These are phyloP conservation scores for Fusarium oxysporum DNA, from an alignment of 2,329 filamentous ascomycete genomes.

Conservation along the genomic window DNA sequence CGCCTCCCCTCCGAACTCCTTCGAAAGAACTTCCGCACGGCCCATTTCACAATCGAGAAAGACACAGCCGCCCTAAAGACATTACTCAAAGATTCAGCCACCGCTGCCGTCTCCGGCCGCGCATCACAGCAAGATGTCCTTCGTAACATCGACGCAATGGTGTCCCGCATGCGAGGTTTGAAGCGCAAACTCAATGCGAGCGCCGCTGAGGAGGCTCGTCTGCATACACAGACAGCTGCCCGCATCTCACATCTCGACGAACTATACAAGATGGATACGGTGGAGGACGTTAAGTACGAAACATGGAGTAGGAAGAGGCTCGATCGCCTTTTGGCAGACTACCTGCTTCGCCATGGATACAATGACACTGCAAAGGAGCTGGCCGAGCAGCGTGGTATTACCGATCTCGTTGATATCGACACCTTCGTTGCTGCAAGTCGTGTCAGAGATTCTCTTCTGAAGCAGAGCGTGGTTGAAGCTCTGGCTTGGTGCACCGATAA, in stretches of 20 bases:
- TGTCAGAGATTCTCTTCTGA: slow-evolving; percentile 78
- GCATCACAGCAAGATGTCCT: slow-evolving; percentile 77
- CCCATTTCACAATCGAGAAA: slow-evolving; percentile 80
- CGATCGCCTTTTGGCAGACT: slow-evolving; percentile 90
- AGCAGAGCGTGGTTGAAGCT: slow-evolving; percentile 80
- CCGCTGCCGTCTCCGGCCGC: slow-evolving; percentile 73
- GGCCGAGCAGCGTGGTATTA: slow-evolving; percentile 79
- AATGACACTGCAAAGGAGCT: slow-evolving; percentile 80
- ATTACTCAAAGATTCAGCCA: slow-evolving; percentile 71
- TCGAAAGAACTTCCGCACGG: slow-evolving; percentile 91
- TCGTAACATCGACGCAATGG: slow-evolving; percentile 84
- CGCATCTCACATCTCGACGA: slow-evolving; percentile 84
- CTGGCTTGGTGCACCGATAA: slow-evolving; percentile 93
- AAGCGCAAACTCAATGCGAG: slow-evolving; percentile 86
- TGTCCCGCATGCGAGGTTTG: slow-evolving; percentile 83
- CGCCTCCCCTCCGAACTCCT: slow-evolving; percentile 93
- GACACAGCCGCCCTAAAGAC: slow-evolving; percentile 73
- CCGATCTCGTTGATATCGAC: slow-evolving; percentile 86
- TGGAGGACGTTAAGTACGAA: slow-evolving; percentile 95
- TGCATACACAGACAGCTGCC: slow-evolving; percentile 81
- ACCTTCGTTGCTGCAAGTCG: slow-evolving; percentile 86
- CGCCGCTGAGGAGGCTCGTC: slow-evolving; percentile 80
- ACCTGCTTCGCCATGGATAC: slow-evolving; percentile 87
- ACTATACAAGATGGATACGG: slow-evolving; percentile 80
- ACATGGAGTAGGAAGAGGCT: slow-evolving; percentile 85